Evolutionary conservation across 208 protist species (phyloP).

Genomic region (Trypanosoma platydactyli): DNA sequence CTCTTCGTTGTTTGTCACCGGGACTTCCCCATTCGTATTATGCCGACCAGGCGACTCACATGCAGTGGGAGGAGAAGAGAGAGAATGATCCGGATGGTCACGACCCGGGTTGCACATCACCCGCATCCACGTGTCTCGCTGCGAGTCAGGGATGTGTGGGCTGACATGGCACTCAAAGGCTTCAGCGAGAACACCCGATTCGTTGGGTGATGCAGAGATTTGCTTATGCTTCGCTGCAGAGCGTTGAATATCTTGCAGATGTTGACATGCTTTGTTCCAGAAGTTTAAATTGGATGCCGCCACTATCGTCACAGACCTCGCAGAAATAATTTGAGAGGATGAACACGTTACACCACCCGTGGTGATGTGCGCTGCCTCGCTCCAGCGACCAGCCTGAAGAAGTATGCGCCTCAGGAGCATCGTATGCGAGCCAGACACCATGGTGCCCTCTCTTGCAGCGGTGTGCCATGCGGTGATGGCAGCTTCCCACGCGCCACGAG

Average conservation of each 20-base stretch:
- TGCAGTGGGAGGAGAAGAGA: not conserved
- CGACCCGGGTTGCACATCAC: not conserved
- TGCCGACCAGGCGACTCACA: not conserved
- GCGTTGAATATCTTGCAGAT: not conserved
- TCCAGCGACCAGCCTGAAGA: conserved; percentile 13
- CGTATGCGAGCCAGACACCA: conserved; percentile 2
- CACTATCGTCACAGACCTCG: conserved; percentile 17
- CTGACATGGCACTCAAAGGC: conserved; percentile 5
- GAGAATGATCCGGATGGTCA: not conserved
- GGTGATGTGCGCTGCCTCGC: conserved; percentile 10
- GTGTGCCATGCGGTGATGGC: conserved; percentile 26
- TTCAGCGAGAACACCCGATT: not conserved
- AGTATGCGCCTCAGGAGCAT: conserved; percentile 18
- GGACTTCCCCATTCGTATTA: not conserved
- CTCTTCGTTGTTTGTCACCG: conserved; percentile 27
- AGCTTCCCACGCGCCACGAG: conserved; percentile 28
- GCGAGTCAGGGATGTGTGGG: not conserved
- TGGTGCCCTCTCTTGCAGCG: not conserved
- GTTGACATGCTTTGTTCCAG: conserved; percentile 16
- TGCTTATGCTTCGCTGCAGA: not conserved
- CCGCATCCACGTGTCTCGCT: not conserved
- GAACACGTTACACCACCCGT: not conserved
- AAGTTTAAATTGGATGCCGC: conserved; percentile 3
- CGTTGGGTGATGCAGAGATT: not conserved
- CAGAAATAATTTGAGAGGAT: conserved; percentile 1